Percentiles rank a stretch among this genome's conserved stretches.
phyloP scores from a whole-genome alignment of 2,329 filamentous ascomycete genomes.

The Stachybotrys chlorohalonatus region DNA sequence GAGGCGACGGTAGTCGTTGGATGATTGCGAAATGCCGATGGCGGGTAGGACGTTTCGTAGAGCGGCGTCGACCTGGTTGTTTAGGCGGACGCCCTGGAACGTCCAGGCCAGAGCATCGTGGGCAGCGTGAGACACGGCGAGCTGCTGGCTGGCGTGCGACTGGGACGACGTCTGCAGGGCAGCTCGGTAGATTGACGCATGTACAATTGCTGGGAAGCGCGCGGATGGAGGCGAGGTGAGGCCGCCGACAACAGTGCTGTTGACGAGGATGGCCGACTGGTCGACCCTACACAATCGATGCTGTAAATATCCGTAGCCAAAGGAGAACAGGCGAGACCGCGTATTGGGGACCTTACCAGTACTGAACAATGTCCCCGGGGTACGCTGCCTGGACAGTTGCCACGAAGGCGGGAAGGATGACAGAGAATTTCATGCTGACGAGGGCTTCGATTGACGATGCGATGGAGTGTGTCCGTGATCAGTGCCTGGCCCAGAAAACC shows the following conservation, averaged over 20 bases:
- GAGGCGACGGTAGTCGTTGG: slow-evolving; percentile 1
- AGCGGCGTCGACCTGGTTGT: slow-evolving; percentile 2
- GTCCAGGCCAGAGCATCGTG: slow-evolving; percentile 5
- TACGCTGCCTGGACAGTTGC: neutral
- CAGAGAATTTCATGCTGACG: neutral
- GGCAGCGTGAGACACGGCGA: slow-evolving; percentile 6
- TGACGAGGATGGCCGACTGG: neutral
- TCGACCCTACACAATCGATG: neutral
- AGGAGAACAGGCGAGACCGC: neutral
- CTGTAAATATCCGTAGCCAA: neutral
- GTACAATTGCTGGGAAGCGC: neutral
- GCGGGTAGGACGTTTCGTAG: slow-evolving; percentile 2
- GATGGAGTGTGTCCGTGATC: too few relatives aligned
- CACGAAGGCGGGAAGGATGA: neutral
- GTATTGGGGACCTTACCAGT: neutral
- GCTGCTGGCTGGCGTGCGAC: slow-evolving; percentile 4
- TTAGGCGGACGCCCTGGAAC: slow-evolving; percentile 4
- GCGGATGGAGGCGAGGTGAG: neutral
- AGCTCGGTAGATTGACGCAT: neutral
- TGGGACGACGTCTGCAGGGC: neutral
- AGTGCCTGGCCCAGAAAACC: too few relatives aligned
- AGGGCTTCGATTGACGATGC: too few relatives aligned
- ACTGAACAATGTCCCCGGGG: slow-evolving; percentile 1
- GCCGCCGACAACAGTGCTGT: neutral
- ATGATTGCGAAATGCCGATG: slow-evolving; percentile 4